Conservation (phyloP, 768 basidiomycete species). For the Boletales sp. region DNA sequence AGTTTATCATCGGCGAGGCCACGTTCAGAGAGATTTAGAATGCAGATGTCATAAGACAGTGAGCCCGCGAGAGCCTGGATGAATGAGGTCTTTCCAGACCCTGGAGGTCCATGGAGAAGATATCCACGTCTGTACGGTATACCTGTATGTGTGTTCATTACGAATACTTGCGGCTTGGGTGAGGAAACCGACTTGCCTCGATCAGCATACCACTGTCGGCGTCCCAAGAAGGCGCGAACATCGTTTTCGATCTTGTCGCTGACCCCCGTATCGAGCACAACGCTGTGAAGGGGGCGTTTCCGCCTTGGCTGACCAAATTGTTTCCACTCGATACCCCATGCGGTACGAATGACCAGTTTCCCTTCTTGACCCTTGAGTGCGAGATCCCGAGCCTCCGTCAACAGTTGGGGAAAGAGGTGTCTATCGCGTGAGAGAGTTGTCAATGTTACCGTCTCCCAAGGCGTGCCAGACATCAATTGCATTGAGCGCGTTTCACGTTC, state of each 20-base stretch:
- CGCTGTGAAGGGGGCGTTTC: slow-evolving; percentile 83
- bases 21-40: slow-evolving; percentile 93
- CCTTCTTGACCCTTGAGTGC: slow-evolving; percentile 87
- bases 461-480: slow-evolving; percentile 85
- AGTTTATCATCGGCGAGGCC: slow-evolving; percentile 97
- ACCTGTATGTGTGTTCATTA: slow-evolving; percentile 43
- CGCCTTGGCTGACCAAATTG: slow-evolving; percentile 90
- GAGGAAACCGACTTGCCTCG: slow-evolving; percentile 57
- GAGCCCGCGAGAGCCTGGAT: slow-evolving; percentile 95
- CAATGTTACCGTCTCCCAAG: slow-evolving; percentile 96
- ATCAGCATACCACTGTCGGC: slow-evolving; percentile 94
- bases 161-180: slow-evolving; percentile 1
- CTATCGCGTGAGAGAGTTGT: slow-evolving; percentile 91
- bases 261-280: slow-evolving; percentile 81
- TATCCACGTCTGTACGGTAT: slow-evolving; percentile 98
- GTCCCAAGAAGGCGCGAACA: slow-evolving; percentile 72
- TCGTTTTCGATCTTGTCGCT: slow-evolving; percentile 82
- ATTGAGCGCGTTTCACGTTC: slow-evolving; percentile 92
- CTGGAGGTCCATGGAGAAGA: slow-evolving; percentile 92
- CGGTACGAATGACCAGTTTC: slow-evolving; percentile 92
- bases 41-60: slow-evolving; percentile 90
- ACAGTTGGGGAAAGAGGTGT: slow-evolving; percentile 69
- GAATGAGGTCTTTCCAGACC: slow-evolving; percentile 97
- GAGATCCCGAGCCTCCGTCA: slow-evolving; percentile 85
- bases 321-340: slow-evolving; percentile 96